Evolutionary conservation across 352 stramenopile species (phyloP), one percentile per base, ranked within the genome.

Genomic region (Phytophthora crassamura): DNA sequence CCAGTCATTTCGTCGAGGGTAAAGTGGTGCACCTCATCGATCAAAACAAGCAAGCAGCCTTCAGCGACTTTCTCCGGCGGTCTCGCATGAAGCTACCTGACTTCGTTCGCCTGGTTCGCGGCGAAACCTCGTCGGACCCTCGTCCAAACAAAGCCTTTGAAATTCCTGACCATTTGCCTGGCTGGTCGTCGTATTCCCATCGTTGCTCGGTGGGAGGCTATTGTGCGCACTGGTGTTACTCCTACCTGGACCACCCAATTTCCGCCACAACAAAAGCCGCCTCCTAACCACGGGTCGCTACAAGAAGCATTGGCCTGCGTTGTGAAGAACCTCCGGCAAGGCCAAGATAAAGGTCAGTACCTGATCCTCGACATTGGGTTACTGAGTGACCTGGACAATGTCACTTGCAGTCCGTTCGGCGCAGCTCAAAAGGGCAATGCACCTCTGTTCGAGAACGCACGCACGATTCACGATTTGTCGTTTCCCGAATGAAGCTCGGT

Each of bases 391-490:
- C 38, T 43, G 15, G 10, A 20, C 15, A n/a, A n/a, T 16, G 5
- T 43, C 15, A 43, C 38, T 7, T 43, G 38, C 38, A 43, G 38
- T 43, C 38, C 38, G 8, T 43, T 43, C 18, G 38, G 38, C 7
- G 38, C 38, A n/a, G 38, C 38, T 7, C 5, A 43, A n/a, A 43
- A 43, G 38, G 38, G 38, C 15, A 18, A 20, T 43, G 8, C n/a
- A 7, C 38, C 38, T 5, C 38, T 43, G 12, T 20, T 5, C 15
- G 38, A 43, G 12, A n/a, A 43, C 12, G 38, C 38, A 15, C 45
- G 25, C 3, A 52, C 20, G 7, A 34, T 39, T 36, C 45, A 52
- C 45, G 22, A 61, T 43, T 39, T 61, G 8, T 61, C 53, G 3
- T 61, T 28, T 20, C 53, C 53, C 1, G 15, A 30, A 46, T 28